Evolutionary conservation across 306 rosid genomes (phyloP), one percentile per base, ranked within the genome.

Genomic region (Chamaecrista fasciculata): DNA sequence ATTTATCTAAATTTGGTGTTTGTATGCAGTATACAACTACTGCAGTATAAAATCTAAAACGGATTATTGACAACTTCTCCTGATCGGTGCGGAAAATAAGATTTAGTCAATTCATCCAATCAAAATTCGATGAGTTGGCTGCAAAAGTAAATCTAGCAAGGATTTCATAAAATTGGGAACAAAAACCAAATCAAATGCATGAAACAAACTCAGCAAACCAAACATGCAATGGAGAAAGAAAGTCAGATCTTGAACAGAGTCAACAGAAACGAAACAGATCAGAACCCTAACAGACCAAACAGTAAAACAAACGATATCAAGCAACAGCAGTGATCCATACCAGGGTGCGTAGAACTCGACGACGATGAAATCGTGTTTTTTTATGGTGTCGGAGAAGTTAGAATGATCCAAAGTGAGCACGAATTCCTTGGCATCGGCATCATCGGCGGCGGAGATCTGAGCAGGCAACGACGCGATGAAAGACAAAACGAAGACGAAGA

Each of bases 281-380:
- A 15, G 5, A 49, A 64, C 26, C 31, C 21, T 19, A 11, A 4
- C 16, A 29, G 3, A 21, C 12, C 71, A 48, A 71, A 24, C 61
- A 20, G 12, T n/a, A 12, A 66, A 57, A 31, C 23, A 57, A 43
- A 11, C n/a, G 4, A n/a, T n/a, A n/a, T n/a, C 5, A 24, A 56
- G 43, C 1, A 62, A 18, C 11, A 28, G 20, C 7, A 4, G 36
- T 24, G 57, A 73, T 50, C 0, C 36, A 25, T 81, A 94, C 99
- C 96, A 89, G 0, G 99, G 99, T 6, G 95, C 96, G 79, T 89
- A 91, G 78, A 95, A 95, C 83, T 95, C 99, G 15, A 91, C 93
- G 59, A 91, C 99, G 74, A 95, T 66, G 86, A 95, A 89, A 56
- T 91, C 69, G 76, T 87, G 91, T 86, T 86, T 95, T 86, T 53